phyloP scores from a whole-genome alignment of 2,329 filamentous ascomycete genomes.

The Exophiala sideris region DNA sequence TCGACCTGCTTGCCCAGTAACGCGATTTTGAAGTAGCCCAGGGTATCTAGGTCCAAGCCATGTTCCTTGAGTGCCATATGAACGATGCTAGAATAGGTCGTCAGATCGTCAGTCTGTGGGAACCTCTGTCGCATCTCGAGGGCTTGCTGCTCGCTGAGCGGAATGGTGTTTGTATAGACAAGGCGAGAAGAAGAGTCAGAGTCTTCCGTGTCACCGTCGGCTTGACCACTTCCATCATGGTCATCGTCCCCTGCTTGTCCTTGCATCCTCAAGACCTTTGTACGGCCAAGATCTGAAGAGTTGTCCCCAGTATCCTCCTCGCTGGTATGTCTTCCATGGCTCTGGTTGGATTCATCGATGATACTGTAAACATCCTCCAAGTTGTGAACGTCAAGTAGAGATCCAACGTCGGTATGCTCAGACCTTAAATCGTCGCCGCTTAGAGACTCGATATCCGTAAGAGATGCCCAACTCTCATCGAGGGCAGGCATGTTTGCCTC shows the following conservation, averaged over 20 bases:
- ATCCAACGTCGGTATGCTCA: constrained; percentile 43
- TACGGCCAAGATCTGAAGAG: constrained; percentile 2
- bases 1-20: constrained; percentile 19
- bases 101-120: not conserved
- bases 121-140: not conserved
- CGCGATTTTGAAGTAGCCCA: constrained; percentile 21
- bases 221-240: not conserved
- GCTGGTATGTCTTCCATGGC: constrained; percentile 33
- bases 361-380: constrained; percentile 46
- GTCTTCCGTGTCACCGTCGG: not conserved
- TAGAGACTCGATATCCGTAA: constrained; percentile 42
- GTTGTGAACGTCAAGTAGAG: constrained; percentile 41
- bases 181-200: not conserved
- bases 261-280: not conserved
- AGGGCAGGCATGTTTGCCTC: constrained; percentile 30
- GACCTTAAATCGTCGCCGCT: constrained; percentile 46
- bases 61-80: constrained; percentile 29
- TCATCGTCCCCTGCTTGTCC: not conserved
- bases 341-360: constrained; percentile 38
- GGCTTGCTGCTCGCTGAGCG: constrained; percentile 26
- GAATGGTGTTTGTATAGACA: constrained; percentile 1
- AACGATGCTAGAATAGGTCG: constrained; percentile 20
- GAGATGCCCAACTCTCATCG: constrained; percentile 46
- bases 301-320: constrained; percentile 24
- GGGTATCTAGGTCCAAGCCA: constrained; percentile 18